These are phyloP conservation scores for Leccinellum albellum DNA, from an alignment of 768 basidiomycete species.

Conservation along the genomic window DNA sequence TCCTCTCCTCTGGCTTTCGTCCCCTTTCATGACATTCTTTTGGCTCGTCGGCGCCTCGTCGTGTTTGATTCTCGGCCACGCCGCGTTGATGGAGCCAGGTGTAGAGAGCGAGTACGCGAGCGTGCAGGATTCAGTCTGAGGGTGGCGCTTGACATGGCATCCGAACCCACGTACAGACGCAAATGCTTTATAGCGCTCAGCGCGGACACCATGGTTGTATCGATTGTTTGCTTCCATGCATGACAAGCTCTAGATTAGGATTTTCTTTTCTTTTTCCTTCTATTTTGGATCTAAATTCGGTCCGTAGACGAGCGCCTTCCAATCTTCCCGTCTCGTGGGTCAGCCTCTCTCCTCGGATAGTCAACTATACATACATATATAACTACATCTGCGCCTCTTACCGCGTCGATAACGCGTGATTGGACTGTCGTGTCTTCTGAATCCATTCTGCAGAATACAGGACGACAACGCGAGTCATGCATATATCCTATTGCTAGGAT, in stretches of 20 bases:
- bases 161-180: not conserved
- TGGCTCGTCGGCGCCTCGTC: conserved; percentile 90
- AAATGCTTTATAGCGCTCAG: not conserved
- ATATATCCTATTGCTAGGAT: not conserved
- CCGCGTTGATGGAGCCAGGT: conserved; percentile 87
- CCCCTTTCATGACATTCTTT: conserved; percentile 82
- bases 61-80: conserved; percentile 83
- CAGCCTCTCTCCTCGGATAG: not conserved
- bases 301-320: not conserved
- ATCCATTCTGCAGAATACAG: not conserved
- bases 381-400: not conserved
- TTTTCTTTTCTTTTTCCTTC: not conserved
- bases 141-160: not conserved
- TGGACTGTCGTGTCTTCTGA: not conserved
- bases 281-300: not conserved
- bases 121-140: conserved; percentile 61
- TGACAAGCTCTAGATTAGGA: not conserved
- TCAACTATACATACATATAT: not conserved
- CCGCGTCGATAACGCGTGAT: not conserved
- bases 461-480: not conserved
- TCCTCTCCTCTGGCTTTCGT: conserved; percentile 77
- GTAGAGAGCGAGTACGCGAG: conserved; percentile 88
- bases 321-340: not conserved
- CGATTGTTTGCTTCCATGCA: not conserved
- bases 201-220: not conserved